Conservation (phyloP, 129 eudicot species). For the Flaveria bidentis region DNA sequence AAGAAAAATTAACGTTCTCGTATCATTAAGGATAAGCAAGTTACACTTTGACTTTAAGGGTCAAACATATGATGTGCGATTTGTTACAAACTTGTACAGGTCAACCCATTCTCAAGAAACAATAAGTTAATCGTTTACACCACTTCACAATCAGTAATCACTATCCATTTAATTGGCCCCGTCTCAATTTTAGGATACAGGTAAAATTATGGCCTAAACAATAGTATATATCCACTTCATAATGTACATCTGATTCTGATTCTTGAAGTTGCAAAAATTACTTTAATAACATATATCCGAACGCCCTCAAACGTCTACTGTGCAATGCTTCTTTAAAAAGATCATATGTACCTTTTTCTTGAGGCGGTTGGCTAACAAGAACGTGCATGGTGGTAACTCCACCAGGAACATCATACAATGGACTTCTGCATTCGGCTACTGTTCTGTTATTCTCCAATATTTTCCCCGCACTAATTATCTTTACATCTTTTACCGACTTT, state of each 20-base stretch:
- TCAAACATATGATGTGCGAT: background rate
- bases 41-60: slow-evolving; percentile 8
- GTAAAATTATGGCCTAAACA: slow-evolving; percentile 3
- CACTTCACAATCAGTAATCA: background rate
- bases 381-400: slow-evolving; percentile 92
- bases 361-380: slow-evolving; percentile 66
- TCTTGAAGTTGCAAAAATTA: background rate
- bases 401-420: slow-evolving; percentile 73
- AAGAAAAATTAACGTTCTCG: background rate
- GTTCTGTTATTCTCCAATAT: slow-evolving; percentile 80
- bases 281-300: background rate
- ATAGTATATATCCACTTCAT: background rate
- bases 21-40: background rate
- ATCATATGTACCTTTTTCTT: slow-evolving; percentile 53
- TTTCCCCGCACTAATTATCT: slow-evolving; percentile 80
- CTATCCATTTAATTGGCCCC: background rate
- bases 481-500: slow-evolving; percentile 69
- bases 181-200: background rate
- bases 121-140: background rate
- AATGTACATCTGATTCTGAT: background rate
- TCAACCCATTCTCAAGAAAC: background rate
- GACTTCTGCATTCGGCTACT: slow-evolving; percentile 77
- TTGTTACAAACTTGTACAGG: background rate
- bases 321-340: background rate
- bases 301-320: background rate